Evolutionary conservation across 495 filamentous ascomycete genomes (phyloP).

Genomic region (Usnea hakonensis): DNA sequence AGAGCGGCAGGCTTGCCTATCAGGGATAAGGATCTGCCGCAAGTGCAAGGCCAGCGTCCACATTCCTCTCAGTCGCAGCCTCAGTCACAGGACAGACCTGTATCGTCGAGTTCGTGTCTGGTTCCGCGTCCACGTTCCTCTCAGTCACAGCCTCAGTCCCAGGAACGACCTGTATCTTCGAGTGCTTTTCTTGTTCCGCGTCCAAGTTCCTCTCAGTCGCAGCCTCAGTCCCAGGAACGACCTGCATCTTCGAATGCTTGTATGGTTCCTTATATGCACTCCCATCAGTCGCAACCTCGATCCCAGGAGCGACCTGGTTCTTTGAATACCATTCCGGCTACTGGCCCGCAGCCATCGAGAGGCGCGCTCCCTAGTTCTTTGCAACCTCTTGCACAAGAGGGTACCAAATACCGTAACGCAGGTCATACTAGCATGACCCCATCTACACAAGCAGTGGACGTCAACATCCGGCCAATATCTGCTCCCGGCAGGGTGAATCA

Average conservation of each 20-base stretch:
- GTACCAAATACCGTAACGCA: neutral
- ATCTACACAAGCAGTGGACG: neutral
- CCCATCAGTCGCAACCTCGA: neutral
- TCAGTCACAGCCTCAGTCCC: too few relatives aligned
- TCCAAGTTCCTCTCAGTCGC: too few relatives aligned
- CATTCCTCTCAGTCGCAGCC: too few relatives aligned
- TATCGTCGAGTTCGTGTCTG: too few relatives aligned
- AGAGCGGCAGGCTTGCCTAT: slow-evolving; percentile 18
- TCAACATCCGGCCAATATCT: neutral
- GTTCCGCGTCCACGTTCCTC: too few relatives aligned
- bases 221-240: neutral
- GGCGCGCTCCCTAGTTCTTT: neutral
- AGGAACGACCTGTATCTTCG: too few relatives aligned
- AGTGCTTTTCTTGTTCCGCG: too few relatives aligned
- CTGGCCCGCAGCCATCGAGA: neutral
- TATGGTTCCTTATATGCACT: neutral
- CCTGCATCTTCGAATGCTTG: neutral
- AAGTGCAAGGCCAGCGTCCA: neutral
- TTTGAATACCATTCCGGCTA: neutral
- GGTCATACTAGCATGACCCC: neutral
- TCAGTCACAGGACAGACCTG: too few relatives aligned
- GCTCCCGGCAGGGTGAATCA: neutral
- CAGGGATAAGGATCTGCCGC: slow-evolving; percentile 9
- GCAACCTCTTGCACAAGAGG: neutral
- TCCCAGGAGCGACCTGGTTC: neutral